Percentiles rank a stretch among this genome's conserved stretches.
Conservation (phyloP, 73 alveolate species). For the Breviolum minutum region DNA sequence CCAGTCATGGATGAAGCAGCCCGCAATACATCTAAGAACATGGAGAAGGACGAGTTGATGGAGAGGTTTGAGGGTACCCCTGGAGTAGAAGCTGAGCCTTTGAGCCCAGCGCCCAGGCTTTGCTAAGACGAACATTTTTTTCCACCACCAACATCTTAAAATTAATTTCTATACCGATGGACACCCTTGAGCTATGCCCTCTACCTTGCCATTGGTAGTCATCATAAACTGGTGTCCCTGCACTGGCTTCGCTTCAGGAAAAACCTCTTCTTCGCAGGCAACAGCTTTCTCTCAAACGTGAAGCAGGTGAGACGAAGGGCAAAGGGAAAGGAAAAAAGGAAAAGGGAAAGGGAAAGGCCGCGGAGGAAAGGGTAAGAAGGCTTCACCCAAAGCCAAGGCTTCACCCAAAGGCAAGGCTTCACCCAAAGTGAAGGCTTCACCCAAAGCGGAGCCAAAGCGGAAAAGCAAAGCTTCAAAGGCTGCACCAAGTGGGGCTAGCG, state of each 20-base stretch:
- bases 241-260: too few relatives aligned
- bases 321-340: background rate
- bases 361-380: background rate
- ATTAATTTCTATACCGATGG: background rate
- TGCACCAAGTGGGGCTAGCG: background rate
- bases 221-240: too few relatives aligned
- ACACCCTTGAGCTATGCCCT: background rate
- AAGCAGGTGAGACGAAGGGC: background rate
- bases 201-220: too few relatives aligned
- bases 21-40: too few relatives aligned
- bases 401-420: background rate
- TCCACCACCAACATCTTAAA: too few relatives aligned
- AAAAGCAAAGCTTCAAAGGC: background rate
- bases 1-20: background rate
- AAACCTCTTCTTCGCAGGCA: background rate
- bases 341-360: background rate
- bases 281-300: background rate
- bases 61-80: background rate
- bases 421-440: background rate
- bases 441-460: background rate
- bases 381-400: background rate
- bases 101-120: background rate
- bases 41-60: background rate
- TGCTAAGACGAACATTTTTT: background rate
- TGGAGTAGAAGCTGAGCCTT: background rate